Evolutionary conservation across 495 filamentous ascomycete species (phyloP).

Genomic region (Trypethelium eluteriae): DNA sequence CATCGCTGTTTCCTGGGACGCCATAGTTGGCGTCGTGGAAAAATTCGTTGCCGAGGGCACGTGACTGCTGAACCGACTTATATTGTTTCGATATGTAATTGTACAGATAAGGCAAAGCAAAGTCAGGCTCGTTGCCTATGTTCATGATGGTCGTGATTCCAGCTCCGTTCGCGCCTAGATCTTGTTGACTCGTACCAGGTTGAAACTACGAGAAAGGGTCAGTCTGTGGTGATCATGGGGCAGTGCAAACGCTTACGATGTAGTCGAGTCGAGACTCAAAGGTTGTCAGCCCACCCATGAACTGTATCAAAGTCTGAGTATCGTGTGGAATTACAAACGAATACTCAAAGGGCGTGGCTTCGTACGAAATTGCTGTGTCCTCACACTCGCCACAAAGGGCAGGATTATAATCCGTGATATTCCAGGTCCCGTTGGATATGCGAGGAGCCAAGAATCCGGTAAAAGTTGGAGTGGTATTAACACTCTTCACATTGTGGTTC

Average conservation of each 20-base stretch:
- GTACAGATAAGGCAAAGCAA: slow-evolving; percentile 34
- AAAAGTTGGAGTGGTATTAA: slow-evolving; percentile 24
- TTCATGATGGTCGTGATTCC: slow-evolving; percentile 33
- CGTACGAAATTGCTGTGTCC: slow-evolving; percentile 28
- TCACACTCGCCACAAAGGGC: slow-evolving; percentile 32
- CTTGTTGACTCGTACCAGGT: slow-evolving; percentile 28
- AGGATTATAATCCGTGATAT: slow-evolving; percentile 29
- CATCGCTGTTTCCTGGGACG: slow-evolving; percentile 35
- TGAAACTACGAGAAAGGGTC: slow-evolving; percentile 15
- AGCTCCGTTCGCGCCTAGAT: slow-evolving; percentile 31
- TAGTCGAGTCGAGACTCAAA: slow-evolving; percentile 33
- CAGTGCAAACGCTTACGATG: slow-evolving; percentile 11
- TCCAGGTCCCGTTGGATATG: slow-evolving; percentile 28
- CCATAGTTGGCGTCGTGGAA: slow-evolving; percentile 30
- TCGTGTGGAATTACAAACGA: slow-evolving; percentile 33
- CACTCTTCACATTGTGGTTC: slow-evolving; percentile 22
- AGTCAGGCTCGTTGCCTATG: slow-evolving; percentile 36
- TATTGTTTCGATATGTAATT: slow-evolving; percentile 34
- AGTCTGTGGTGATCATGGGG: neutral
- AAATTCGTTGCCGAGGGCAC: slow-evolving; percentile 29
- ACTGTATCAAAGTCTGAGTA: slow-evolving; percentile 31
- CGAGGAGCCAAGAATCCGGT: slow-evolving; percentile 34
- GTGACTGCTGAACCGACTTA: slow-evolving; percentile 28
- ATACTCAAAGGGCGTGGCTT: slow-evolving; percentile 33
- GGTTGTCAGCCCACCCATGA: slow-evolving; percentile 31